Conservation (phyloP, 1,284 basidiomycete species). For the Singerocomus rubriflavus region DNA sequence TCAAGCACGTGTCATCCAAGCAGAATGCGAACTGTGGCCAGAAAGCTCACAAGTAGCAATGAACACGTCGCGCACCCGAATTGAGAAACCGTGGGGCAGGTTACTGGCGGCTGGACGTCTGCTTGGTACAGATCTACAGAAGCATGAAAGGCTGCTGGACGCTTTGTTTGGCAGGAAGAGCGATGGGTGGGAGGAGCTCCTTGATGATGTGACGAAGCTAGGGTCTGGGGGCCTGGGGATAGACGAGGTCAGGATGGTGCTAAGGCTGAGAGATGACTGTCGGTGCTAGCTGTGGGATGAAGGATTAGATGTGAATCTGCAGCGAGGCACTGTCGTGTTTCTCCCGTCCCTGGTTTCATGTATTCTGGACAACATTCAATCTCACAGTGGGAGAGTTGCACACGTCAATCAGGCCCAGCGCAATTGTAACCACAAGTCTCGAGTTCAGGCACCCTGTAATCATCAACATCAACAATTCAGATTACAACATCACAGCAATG, state of each 20-base stretch:
- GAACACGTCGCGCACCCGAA: constrained; percentile 37
- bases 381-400: neutral
- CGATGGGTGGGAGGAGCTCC: constrained; percentile 28
- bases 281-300: constrained; percentile 1
- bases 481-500: constrained; percentile 7
- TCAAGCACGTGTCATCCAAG: constrained; percentile 47
- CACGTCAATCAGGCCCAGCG: neutral
- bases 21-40: constrained; percentile 77
- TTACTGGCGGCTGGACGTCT: constrained; percentile 67
- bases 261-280: constrained; percentile 31
- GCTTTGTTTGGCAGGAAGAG: constrained; percentile 16
- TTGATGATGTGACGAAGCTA: constrained; percentile 28
- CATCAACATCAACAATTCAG: neutral
- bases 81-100: constrained; percentile 71
- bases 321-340: too few species aligned
- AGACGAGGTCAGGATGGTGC: constrained; percentile 30
- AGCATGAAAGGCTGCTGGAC: constrained; percentile 11
- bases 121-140: constrained; percentile 47
- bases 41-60: constrained; percentile 67
- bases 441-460: neutral
- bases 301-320: neutral
- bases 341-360: neutral
- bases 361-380: neutral
- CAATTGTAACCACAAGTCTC: neutral
- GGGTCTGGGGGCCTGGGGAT: constrained; percentile 22